Percentiles rank a stretch among this genome's conserved stretches.
Evolutionary conservation across 495 filamentous ascomycete genomes (phyloP).

Genomic region (Lepraria neglecta): DNA sequence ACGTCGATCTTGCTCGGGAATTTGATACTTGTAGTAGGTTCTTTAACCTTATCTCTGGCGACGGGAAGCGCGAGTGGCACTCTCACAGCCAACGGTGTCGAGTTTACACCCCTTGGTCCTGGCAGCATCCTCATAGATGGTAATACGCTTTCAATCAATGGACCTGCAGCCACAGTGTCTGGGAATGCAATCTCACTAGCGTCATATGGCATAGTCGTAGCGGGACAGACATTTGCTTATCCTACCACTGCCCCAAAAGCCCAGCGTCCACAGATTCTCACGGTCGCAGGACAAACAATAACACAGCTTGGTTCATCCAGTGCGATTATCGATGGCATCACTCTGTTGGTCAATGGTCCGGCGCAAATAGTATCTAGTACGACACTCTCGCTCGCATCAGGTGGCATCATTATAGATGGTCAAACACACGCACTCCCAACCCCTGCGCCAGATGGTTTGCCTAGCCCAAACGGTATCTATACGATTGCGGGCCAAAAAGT

Average conservation of each 20-base stretch:
- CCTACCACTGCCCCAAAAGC: background rate
- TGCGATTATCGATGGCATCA: background rate
- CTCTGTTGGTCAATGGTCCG: background rate
- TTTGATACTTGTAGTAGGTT: background rate
- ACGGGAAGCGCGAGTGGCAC: background rate
- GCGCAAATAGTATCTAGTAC: background rate
- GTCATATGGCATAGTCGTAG: background rate
- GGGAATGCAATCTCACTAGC: background rate
- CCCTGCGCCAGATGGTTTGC: background rate
- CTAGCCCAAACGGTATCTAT: background rate
- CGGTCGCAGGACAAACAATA: background rate
- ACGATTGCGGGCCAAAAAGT: background rate
- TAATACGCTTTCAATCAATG: background rate
- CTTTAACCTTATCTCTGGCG: background rate
- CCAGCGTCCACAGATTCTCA: background rate
- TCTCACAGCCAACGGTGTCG: background rate
- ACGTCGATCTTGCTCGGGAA: background rate
- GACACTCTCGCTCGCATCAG: background rate
- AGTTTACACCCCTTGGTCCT: background rate
- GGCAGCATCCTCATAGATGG: background rate
- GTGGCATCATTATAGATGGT: constrained; percentile 2
- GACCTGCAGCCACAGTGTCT: background rate
- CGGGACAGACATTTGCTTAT: constrained; percentile 3
- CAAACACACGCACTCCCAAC: background rate
- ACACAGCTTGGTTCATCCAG: background rate